A percentile compares a stretch with the other conserved stretches of the same genome.
Conservation (phyloP, 495 filamentous ascomycete genomes). For the Recurvomyces mirabilis region DNA sequence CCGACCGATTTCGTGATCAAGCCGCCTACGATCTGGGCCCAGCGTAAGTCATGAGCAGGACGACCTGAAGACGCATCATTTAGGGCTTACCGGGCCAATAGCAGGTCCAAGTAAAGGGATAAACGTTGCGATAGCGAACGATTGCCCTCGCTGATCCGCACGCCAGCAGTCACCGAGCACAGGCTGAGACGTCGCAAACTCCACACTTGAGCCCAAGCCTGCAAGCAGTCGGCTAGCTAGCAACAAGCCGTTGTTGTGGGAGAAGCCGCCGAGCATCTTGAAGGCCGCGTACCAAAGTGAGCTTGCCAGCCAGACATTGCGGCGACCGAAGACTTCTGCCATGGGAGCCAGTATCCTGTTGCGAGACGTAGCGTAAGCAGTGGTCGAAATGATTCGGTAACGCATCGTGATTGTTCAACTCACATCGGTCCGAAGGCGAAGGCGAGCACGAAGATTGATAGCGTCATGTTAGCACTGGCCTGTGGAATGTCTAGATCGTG, state of each 20-base stretch:
- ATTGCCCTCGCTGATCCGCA: slow-evolving; percentile 51
- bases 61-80: not conserved
- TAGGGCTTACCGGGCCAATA: too few relatives aligned
- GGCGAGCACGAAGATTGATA: slow-evolving; percentile 38
- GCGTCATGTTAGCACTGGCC: slow-evolving; percentile 15
- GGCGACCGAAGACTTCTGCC: slow-evolving; percentile 52
- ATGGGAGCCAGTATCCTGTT: slow-evolving; percentile 51
- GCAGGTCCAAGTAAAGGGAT: slow-evolving; percentile 57
- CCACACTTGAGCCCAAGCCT: slow-evolving; percentile 47
- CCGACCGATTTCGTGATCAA: slow-evolving; percentile 55
- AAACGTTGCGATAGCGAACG: slow-evolving; percentile 51
- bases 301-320: slow-evolving; percentile 37
- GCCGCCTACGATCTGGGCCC: slow-evolving; percentile 66
- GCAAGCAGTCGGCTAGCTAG: slow-evolving; percentile 47
- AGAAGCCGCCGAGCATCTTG: slow-evolving; percentile 44
- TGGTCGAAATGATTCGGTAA: too few relatives aligned
- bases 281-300: slow-evolving; percentile 58
- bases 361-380: too few relatives aligned
- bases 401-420: too few relatives aligned
- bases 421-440: slow-evolving; percentile 47
- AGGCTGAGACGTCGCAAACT: slow-evolving; percentile 32
- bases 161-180: slow-evolving; percentile 52
- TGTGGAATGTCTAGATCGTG: slow-evolving; percentile 18
- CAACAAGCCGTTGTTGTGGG: slow-evolving; percentile 41
- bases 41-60: not conserved